phyloP scores from a whole-genome alignment of 257 asterid species.

The Jacaranda mimosifolia region DNA sequence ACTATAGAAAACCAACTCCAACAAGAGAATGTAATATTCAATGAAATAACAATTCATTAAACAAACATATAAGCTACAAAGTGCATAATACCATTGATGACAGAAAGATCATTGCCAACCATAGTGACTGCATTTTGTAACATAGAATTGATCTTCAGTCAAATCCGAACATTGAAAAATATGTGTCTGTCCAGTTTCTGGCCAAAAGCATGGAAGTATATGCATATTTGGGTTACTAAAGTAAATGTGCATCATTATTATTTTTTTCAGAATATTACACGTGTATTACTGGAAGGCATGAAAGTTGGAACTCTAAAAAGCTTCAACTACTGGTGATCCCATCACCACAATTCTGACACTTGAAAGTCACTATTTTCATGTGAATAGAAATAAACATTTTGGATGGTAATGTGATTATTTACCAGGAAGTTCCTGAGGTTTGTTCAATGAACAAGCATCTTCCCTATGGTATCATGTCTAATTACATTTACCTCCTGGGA shows the following conservation, averaged over 20 bases:
- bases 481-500: too few species aligned
- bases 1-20: conserved; percentile 6
- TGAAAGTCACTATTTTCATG: background rate
- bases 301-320: background rate
- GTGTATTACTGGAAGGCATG: conserved; percentile 1
- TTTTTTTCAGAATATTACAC: background rate
- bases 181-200: background rate
- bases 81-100: background rate
- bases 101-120: background rate
- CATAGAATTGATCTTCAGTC: conserved; percentile 1
- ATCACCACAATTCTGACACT: conserved; percentile 20
- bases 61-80: background rate
- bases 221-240: conserved; percentile 19
- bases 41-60: background rate
- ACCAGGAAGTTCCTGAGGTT: too few species aligned
- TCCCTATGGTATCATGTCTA: too few species aligned
- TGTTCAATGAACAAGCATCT: too few species aligned
- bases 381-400: background rate
- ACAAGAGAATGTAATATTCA: conserved; percentile 10
- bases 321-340: background rate
- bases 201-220: background rate
- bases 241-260: background rate
- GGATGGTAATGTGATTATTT: too few species aligned
- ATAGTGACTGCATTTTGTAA: background rate
- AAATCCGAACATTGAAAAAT: background rate